Conservation (phyloP, 2,329 filamentous ascomycete species). For the Alternaria novae-zelandiae region DNA sequence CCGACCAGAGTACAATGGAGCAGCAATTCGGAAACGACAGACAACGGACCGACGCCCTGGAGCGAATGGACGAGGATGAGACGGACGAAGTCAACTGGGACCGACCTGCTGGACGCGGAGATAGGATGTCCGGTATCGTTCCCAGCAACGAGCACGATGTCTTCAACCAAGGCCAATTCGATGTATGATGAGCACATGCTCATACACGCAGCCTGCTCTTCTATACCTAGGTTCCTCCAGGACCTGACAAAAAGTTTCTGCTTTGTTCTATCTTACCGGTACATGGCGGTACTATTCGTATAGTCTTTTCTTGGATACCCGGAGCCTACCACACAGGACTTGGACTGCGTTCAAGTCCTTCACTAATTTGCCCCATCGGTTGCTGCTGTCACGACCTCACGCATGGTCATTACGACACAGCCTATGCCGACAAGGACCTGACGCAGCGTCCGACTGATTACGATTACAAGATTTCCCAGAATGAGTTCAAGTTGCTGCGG, state of each 20-base stretch:
- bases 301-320: conserved; percentile 40
- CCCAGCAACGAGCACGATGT: conserved; percentile 55
- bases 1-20: conserved; percentile 95
- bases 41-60: conserved; percentile 46
- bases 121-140: conserved; percentile 61
- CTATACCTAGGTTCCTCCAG: conserved; percentile 10
- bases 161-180: conserved; percentile 54
- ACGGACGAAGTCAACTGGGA: conserved; percentile 53
- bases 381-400: conserved; percentile 12
- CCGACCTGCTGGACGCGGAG: conserved; percentile 49
- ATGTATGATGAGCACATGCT: conserved; percentile 36
- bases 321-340: conserved; percentile 26
- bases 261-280: conserved; percentile 25
- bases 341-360: conserved; percentile 29
- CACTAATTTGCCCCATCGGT: conserved; percentile 8
- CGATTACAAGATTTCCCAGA: conserved; percentile 15
- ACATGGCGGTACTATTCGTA: conserved; percentile 28
- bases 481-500: conserved; percentile 10
- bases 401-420: not conserved
- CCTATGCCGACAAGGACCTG: conserved; percentile 2
- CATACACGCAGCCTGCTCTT: conserved; percentile 6
- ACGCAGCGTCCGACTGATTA: conserved; percentile 2
- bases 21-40: conserved; percentile 67
- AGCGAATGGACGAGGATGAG: conserved; percentile 55
- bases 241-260: conserved; percentile 42